Conservation (phyloP, 1,284 basidiomycete genomes). For the Ganoderma boninense region DNA sequence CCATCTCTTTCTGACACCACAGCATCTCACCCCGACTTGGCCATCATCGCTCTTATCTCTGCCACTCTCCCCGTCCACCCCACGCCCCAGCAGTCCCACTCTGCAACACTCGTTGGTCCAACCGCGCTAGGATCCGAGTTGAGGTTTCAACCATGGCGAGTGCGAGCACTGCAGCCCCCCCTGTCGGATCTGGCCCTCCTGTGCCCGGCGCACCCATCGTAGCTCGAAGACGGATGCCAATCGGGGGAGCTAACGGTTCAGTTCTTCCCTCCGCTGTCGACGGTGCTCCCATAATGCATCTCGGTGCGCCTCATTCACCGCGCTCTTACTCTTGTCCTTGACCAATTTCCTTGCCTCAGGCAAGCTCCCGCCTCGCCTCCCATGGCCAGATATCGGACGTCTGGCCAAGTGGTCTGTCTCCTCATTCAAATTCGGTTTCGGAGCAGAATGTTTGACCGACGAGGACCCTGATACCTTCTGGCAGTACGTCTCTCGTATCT, state of each 20-base stretch:
- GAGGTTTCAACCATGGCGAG: slow-evolving; percentile 29
- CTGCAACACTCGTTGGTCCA: too few species aligned
- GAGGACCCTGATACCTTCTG: slow-evolving; percentile 94
- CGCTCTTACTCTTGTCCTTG: not conserved
- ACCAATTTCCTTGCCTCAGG: slow-evolving; percentile 38
- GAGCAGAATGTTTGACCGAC: slow-evolving; percentile 91
- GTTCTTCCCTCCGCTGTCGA: slow-evolving; percentile 37
- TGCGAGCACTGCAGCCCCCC: slow-evolving; percentile 27
- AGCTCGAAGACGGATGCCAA: slow-evolving; percentile 25
- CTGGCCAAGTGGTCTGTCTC: slow-evolving; percentile 97
- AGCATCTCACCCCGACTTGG: not conserved
- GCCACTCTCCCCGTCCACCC: not conserved
- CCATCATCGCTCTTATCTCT: not conserved
- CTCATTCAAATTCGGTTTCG: slow-evolving; percentile 96
- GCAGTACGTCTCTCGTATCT: slow-evolving; percentile 80
- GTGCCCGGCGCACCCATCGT: slow-evolving; percentile 22
- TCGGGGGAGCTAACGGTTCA: slow-evolving; percentile 14
- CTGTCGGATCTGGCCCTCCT: slow-evolving; percentile 10
- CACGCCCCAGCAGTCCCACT: not conserved
- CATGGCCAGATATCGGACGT: slow-evolving; percentile 83
- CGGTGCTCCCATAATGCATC: slow-evolving; percentile 47
- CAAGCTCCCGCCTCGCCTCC: slow-evolving; percentile 55
- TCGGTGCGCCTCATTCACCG: slow-evolving; percentile 36
- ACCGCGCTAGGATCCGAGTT: not conserved
- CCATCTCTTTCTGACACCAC: not conserved